Evolutionary conservation across 768 basidiomycete genomes (phyloP), one percentile per base, ranked within the genome.

Genomic region (Psilocybe cubensis): DNA sequence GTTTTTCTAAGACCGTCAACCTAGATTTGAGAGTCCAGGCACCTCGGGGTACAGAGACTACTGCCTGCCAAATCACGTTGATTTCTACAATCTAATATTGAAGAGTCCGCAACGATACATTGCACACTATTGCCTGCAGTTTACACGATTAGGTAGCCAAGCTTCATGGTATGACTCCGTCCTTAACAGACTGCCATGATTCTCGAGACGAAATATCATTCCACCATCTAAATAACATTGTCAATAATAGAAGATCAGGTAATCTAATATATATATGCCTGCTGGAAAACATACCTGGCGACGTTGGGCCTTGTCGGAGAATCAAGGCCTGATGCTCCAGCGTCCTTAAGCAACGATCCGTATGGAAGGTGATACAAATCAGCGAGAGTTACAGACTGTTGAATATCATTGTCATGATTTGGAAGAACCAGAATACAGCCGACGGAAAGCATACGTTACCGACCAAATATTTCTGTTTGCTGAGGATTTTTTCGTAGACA

Each of bases 401-500:
- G 20, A 18, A 9, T 27, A 20, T 27, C 10, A n/a, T 14, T 31
- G 12, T 21, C 17, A 20, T 8, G 29, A n/a, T 12, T n/a, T 12
- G 17, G 29, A n/a, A 21, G 35, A 41, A 11, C 9, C 7, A 25
- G 44, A 25, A 46, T 25, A 48, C 35, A 28, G 1, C 79, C n/a
- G n/a, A n/a, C n/a, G n/a, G n/a, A n/a, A n/a, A n/a, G n/a, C n/a
- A 48, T 60, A 83, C 85, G 58, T 85, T 72, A n/a, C 87, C 86
- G 8, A 80, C 82, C 7, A 85, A 68, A 63, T 85, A 87, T 40
- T 73, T 69, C 50, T 82, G 80, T 67, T 82, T 85, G 11, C 70
- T 67, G 6, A 88, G 74, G 40, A 88, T 82, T 20, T 63, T 64
- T 14, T 88, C 79, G 61, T 87, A 87, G 2, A 65, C 80, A n/a